phyloP scores from a whole-genome alignment of 805 yeast species.

The Grigorovia transvaalensis region DNA sequence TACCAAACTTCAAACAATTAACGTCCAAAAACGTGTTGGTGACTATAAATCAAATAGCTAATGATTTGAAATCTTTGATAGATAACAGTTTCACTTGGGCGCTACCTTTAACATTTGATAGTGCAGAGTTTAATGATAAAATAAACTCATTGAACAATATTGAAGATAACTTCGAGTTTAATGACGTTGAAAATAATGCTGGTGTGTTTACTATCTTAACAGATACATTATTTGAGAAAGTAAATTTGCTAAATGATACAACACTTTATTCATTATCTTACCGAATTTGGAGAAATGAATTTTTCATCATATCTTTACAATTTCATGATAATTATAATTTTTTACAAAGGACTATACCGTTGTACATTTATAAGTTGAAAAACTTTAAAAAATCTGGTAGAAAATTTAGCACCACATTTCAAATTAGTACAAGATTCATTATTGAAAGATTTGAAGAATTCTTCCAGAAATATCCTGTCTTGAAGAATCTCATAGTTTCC shows the following conservation, averaged over 20 bases:
- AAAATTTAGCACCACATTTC: neutral
- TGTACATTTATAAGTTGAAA: neutral
- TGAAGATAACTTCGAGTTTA: no score
- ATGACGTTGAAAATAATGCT: neutral
- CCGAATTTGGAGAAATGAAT: slow-evolving; percentile 4
- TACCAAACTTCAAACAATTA: neutral
- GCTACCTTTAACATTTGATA: slow-evolving; percentile 1
- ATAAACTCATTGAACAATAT: neutral
- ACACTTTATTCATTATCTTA: slow-evolving; percentile 5
- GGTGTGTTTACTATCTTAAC: neutral
- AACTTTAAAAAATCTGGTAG: neutral
- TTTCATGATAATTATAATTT: slow-evolving; percentile 4
- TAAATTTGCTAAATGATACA: neutral
- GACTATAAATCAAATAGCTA: neutral
- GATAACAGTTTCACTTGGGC: neutral
- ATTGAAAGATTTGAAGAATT: slow-evolving; percentile 1
- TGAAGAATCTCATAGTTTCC: slow-evolving; percentile 4
- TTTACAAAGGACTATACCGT: slow-evolving; percentile 4
- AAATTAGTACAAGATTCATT: neutral
- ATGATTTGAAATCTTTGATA: neutral
- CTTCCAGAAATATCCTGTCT: slow-evolving; percentile 2
- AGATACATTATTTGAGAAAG: neutral
- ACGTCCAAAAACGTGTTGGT: neutral
- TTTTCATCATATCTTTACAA: slow-evolving; percentile 7
- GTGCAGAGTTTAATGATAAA: neutral